A percentile compares a stretch with the other conserved stretches of the same genome.
phyloP scores from a whole-genome alignment of 1,139 yeast species.

The Candida frijolesensis region DNA sequence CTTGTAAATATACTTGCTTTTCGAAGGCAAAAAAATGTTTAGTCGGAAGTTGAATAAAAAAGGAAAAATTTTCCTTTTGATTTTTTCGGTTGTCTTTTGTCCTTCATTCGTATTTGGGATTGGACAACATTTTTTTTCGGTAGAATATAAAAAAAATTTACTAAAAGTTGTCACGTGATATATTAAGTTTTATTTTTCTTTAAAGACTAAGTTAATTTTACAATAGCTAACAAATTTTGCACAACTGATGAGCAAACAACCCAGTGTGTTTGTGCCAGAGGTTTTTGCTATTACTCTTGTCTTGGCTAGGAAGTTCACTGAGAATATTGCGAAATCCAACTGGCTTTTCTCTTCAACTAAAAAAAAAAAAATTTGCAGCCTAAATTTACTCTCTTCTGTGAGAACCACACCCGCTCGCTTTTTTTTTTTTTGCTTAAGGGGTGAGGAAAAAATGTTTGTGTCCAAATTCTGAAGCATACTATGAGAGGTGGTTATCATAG shows the following conservation, averaged over 20 bases:
- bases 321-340: background rate
- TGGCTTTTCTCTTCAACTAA: background rate
- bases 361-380: slow-evolving; percentile 2
- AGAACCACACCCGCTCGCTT: background rate
- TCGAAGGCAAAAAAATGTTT: background rate
- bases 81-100: background rate
- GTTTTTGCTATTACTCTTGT: too few relatives aligned
- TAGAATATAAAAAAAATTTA: background rate
- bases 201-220: background rate
- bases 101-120: background rate
- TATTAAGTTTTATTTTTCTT: background rate
- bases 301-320: background rate
- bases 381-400: background rate
- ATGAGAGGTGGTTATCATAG: too few relatives aligned
- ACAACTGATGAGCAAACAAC: too few relatives aligned
- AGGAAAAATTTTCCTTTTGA: background rate
- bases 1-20: background rate
- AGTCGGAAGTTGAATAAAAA: background rate
- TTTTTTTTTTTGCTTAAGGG: too few relatives aligned
- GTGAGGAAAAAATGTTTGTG: too few relatives aligned
- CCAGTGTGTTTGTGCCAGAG: background rate
- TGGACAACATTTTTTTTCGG: slow-evolving; percentile 4
- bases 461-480: too few relatives aligned
- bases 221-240: background rate
- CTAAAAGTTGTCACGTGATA: slow-evolving; percentile 1